phyloP scores from a whole-genome alignment of 768 basidiomycete species.

The Fomitopsis serialis region DNA sequence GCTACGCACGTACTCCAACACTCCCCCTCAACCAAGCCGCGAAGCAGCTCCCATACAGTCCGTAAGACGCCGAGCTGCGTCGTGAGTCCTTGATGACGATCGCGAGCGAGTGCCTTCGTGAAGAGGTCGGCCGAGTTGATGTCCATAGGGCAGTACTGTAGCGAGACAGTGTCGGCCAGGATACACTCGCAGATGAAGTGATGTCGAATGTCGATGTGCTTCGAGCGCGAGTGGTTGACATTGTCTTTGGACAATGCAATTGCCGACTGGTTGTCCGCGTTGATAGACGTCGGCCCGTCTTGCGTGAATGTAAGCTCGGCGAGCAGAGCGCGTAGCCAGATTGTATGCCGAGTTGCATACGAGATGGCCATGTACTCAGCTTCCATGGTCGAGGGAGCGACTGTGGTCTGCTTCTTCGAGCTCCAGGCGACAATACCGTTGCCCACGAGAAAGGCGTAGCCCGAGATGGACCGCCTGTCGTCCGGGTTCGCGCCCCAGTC shows the following conservation, averaged over 20 bases:
- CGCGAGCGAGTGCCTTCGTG: conserved; percentile 27
- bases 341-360: conserved; percentile 23
- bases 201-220: conserved; percentile 27
- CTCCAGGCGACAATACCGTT: conserved; percentile 25
- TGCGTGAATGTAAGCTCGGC: conserved; percentile 17
- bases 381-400: conserved; percentile 27
- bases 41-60: too few relatives aligned
- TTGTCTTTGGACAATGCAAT: conserved; percentile 9
- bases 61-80: too few relatives aligned
- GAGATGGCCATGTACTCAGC: conserved; percentile 33
- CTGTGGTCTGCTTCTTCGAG: conserved; percentile 24
- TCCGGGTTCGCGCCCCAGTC: conserved; percentile 27
- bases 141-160: conserved; percentile 25
- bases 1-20: too few relatives aligned
- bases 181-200: conserved; percentile 25
- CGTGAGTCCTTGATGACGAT: too few relatives aligned
- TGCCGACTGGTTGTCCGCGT: conserved; percentile 7
- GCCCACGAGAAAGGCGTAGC: conserved; percentile 25
- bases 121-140: conserved; percentile 36
- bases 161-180: conserved; percentile 16
- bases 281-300: neutral
- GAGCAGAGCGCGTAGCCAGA: conserved; percentile 27
- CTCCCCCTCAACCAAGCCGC: too few relatives aligned
- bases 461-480: conserved; percentile 19
- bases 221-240: conserved; percentile 16